Evolutionary conservation across 768 basidiomycete species (phyloP).

Genomic region (Porphyrellus cyaneotinctus): DNA sequence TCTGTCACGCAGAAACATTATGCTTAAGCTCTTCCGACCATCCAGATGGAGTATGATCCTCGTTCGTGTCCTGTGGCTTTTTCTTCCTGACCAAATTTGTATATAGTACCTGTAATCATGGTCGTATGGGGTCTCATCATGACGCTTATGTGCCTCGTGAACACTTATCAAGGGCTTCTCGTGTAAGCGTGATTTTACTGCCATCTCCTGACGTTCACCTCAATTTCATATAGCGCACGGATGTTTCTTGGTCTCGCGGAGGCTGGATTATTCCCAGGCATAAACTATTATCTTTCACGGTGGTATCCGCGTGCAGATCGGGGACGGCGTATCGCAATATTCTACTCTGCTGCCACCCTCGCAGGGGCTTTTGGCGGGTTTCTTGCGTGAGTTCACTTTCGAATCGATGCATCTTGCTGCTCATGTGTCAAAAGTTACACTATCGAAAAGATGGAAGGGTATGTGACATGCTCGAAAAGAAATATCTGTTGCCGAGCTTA

Average conservation of each 20-base stretch:
- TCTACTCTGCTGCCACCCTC: constrained; percentile 59
- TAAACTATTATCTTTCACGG: constrained; percentile 46
- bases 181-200: constrained; percentile 22
- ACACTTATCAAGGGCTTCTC: constrained; percentile 29
- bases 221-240: constrained; percentile 28
- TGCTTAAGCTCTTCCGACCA: constrained; percentile 34
- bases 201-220: not conserved
- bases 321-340: constrained; percentile 54
- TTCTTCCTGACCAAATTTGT: constrained; percentile 6
- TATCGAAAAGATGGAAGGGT: constrained; percentile 34
- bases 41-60: constrained; percentile 34
- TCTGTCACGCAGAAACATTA: constrained; percentile 32
- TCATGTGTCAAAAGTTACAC: constrained; percentile 28
- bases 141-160: constrained; percentile 38
- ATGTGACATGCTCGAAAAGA: constrained; percentile 18
- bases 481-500: not conserved
- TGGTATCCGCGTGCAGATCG: constrained; percentile 62
- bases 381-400: constrained; percentile 35
- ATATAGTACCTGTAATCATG: constrained; percentile 39
- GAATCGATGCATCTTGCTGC: not conserved
- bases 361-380: constrained; percentile 51
- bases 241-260: constrained; percentile 46
- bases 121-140: constrained; percentile 38
- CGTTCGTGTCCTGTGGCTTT: not conserved
- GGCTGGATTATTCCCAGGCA: constrained; percentile 41